Base-by-base conservation (phyloP, 2,329 filamentous ascomycete species). In the Talaromyces sp. region DNA sequence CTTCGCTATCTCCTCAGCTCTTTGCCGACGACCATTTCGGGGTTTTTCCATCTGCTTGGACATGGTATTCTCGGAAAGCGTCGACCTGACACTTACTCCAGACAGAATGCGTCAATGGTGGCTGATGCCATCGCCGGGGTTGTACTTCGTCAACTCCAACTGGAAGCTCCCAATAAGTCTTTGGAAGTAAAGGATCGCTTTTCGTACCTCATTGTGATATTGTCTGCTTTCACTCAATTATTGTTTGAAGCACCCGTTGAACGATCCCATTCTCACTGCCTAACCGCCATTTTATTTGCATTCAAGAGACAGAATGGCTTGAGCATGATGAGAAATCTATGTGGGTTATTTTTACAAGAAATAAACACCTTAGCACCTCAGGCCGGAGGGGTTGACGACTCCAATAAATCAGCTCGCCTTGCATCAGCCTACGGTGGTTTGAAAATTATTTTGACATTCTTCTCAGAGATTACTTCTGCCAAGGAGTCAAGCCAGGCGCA, bases 271-370 rank as follows among this genome's bases (percentile, higher is more conserved):
- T 68, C 82, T 3, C 79, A 83, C 69, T 81, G 81, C 67, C 74
- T 89, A 67, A 90, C 92, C 50, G 85, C 95, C 33, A 89, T 98
- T 41, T 83, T 99, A 27, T 85, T 93, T 63, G 90, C 92, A 0
- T 97, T 99, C 81, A 94, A 93, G 75, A 89, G 92, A 66, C 85
- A 88, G 57, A 88, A 87, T 45, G 94, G 95, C 0, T 84, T 99
- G 66, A 84, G 88, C 9, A 84, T 87, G 5, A 80, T 98, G 67
- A 92, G 91, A 70, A 81, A 84, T 0, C 88, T 96, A 73, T 84
- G 96, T 10, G 81, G 86, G 47, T 83, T 85, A 19, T 95, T 96
- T 70, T 84, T 87, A 61, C 78, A 83, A 8, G 85, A 89, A 66
- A 82, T 86, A 35, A 81, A 82, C 66, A 74, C 76, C 5, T 77